Percentiles rank a stretch among this genome's conserved stretches.
phyloP scores from a whole-genome alignment of 176 grass and related monocot species.

The Elaeis guineensis region DNA sequence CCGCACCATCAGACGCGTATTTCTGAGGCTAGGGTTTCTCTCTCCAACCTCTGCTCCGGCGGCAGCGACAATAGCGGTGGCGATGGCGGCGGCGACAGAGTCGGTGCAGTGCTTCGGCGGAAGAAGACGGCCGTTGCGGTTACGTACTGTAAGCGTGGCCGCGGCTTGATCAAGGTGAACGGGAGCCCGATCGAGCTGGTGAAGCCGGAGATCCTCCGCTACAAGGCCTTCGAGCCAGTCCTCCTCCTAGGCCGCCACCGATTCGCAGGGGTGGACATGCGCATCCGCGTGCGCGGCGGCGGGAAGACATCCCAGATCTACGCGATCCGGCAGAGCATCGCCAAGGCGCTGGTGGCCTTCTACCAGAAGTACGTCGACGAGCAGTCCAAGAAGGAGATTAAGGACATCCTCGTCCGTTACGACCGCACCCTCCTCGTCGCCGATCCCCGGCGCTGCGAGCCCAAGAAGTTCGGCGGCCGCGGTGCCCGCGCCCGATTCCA shows the following conservation, averaged over 20 bases:
- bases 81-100: slow-evolving; percentile 8
- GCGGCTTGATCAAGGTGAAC: slow-evolving; percentile 10
- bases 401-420: slow-evolving; percentile 17
- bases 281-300: slow-evolving; percentile 1
- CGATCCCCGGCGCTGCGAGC: slow-evolving; percentile 15
- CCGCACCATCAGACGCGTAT: too few species aligned
- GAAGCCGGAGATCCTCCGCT: slow-evolving; percentile 12
- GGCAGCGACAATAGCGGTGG: not conserved
- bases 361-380: slow-evolving; percentile 15
- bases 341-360: slow-evolving; percentile 15
- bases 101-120: slow-evolving; percentile 14
- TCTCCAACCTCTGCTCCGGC: too few species aligned
- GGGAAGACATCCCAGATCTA: slow-evolving; percentile 18
- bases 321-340: slow-evolving; percentile 17
- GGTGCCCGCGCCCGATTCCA: slow-evolving; percentile 11
- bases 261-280: slow-evolving; percentile 6
- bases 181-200: slow-evolving; percentile 13
- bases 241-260: slow-evolving; percentile 8
- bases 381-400: slow-evolving; percentile 17
- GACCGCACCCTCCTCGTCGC: slow-evolving; percentile 11
- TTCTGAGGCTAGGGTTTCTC: too few species aligned
- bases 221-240: slow-evolving; percentile 9
- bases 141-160: slow-evolving; percentile 8
- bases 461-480: slow-evolving; percentile 16
- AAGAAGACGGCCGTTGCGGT: slow-evolving; percentile 15